Evolutionary conservation across 495 filamentous ascomycete species (phyloP).

Genomic region (Entonaema liquescens): DNA sequence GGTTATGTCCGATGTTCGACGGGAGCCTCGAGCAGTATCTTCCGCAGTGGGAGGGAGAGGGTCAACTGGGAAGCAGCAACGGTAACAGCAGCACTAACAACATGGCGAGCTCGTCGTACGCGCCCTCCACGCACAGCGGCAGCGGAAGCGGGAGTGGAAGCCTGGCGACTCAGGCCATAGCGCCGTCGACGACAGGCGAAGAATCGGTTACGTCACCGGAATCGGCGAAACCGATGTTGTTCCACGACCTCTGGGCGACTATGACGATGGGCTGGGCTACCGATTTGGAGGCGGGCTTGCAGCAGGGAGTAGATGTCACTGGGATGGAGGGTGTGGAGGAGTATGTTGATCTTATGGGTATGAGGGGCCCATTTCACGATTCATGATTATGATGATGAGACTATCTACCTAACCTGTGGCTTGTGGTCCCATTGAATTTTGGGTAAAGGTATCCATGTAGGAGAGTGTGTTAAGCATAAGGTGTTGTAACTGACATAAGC

Average conservation of each 20-base stretch:
- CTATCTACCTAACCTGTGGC: not conserved
- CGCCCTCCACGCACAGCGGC: slow-evolving; percentile 22
- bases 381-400: not conserved
- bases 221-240: slow-evolving; percentile 22
- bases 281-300: slow-evolving; percentile 6
- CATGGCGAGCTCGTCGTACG: slow-evolving; percentile 18
- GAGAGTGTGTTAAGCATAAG: not conserved
- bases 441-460: not conserved
- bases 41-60: slow-evolving; percentile 56
- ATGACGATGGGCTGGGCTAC: slow-evolving; percentile 49
- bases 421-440: not conserved
- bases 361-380: not conserved
- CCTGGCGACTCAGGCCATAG: not conserved
- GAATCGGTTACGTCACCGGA: not conserved
- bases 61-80: slow-evolving; percentile 24
- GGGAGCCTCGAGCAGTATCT: slow-evolving; percentile 53
- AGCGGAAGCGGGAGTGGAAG: not conserved
- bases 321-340: not conserved
- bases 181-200: not conserved
- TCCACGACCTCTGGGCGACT: slow-evolving; percentile 50
- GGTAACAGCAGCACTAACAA: not conserved
- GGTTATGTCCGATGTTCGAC: slow-evolving; percentile 57
- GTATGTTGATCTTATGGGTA: slow-evolving; percentile 11
- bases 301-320: slow-evolving; percentile 2
- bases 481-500: not conserved